These are phyloP conservation scores for Fusarium veterinarium DNA, from an alignment of 2,329 filamentous ascomycete genomes.

Conservation along the genomic window DNA sequence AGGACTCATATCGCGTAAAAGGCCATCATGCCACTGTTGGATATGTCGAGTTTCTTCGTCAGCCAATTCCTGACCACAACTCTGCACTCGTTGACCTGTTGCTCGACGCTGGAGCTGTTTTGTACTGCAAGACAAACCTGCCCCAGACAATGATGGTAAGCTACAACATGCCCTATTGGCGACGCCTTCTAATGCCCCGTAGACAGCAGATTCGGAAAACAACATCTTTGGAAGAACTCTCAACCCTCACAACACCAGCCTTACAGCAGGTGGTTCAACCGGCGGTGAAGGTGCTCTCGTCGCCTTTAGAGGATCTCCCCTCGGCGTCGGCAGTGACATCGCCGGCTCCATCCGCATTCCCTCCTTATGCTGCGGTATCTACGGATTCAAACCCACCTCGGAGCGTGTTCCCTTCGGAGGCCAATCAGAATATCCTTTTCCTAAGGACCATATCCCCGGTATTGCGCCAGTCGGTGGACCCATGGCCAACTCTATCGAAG, in stretches of 20 bases:
- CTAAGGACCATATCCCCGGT: constrained; percentile 24
- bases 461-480: constrained; percentile 57
- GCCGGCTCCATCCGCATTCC: constrained; percentile 63
- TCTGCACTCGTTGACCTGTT: constrained; percentile 43
- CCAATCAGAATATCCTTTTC: constrained; percentile 36
- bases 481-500: constrained; percentile 53
- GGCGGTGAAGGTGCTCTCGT: constrained; percentile 43
- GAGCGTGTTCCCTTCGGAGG: constrained; percentile 62
- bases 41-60: constrained; percentile 42
- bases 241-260: constrained; percentile 50
- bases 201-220: constrained; percentile 55
- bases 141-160: constrained; percentile 71
- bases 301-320: constrained; percentile 37
- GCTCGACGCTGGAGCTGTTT: constrained; percentile 43
- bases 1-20: constrained; percentile 41
- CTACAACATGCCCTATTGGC: accelerated
- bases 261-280: constrained; percentile 44
- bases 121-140: constrained; percentile 59
- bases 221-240: constrained; percentile 44
- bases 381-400: constrained; percentile 65
- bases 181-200: not conserved
- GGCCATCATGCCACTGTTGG: constrained; percentile 43
- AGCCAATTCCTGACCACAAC: constrained; percentile 30
- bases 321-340: constrained; percentile 44
- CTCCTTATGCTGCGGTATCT: constrained; percentile 66